These are phyloP conservation scores for Thelephora aurantiotincta DNA, from an alignment of 768 basidiomycete genomes.

Conservation along the genomic window DNA sequence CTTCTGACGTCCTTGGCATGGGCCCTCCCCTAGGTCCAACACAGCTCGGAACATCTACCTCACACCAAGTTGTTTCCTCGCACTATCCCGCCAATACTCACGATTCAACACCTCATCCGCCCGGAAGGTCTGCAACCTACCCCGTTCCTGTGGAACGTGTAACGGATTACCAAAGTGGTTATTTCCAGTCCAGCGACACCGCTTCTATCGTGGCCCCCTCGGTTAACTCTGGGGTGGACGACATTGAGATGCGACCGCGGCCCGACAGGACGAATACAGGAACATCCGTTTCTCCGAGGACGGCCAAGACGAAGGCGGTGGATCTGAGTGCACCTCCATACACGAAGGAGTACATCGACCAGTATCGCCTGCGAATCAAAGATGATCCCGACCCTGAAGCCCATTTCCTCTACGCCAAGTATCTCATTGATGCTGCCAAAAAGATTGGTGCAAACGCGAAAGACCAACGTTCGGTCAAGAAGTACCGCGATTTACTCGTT, in stretches of 20 bases:
- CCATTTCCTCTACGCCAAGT: constrained; percentile 96
- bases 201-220: constrained; percentile 8
- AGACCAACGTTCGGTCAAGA: constrained; percentile 75
- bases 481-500: constrained; percentile 80
- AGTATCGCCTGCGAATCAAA: constrained; percentile 95
- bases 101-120: constrained; percentile 4
- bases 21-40: constrained; percentile 37
- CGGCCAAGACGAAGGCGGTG: constrained; percentile 64
- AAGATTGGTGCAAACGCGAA: constrained; percentile 63
- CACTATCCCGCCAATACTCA: constrained; percentile 7
- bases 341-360: constrained; percentile 93
- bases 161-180: constrained; percentile 3
- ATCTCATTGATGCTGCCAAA: constrained; percentile 95
- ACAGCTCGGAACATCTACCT: constrained; percentile 4
- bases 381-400: constrained; percentile 96
- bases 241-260: constrained; percentile 43
- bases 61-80: constrained; percentile 10
- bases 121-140: neutral
- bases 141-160: constrained; percentile 8
- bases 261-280: constrained; percentile 45
- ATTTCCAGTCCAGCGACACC: constrained; percentile 10
- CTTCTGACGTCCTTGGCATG: constrained; percentile 72
- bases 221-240: constrained; percentile 19
- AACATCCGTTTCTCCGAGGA: constrained; percentile 39
- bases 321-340: constrained; percentile 76